Conservation (phyloP, 768 basidiomycete species). For the Clavulina sp. region DNA sequence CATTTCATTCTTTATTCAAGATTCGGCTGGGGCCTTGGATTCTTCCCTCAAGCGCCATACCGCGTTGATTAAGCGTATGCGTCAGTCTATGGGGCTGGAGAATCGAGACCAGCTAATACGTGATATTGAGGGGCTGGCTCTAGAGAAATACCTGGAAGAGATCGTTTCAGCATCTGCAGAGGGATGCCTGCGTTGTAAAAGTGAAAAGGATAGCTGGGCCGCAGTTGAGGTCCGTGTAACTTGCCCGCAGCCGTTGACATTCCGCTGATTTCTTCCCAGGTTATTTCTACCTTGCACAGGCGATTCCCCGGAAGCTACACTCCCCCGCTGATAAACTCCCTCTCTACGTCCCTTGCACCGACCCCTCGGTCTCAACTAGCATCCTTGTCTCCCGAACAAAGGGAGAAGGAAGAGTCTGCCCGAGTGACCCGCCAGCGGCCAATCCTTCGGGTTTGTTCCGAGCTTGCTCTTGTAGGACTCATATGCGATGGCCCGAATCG, state of each 20-base stretch:
- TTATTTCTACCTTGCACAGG: slow-evolving; percentile 75
- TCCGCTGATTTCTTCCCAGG: slow-evolving; percentile 26
- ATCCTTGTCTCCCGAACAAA: slow-evolving; percentile 56
- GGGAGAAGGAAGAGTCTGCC: slow-evolving; percentile 79
- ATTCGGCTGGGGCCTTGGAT: too few relatives aligned
- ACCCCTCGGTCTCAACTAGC: slow-evolving; percentile 30
- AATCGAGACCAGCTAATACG: slow-evolving; percentile 78
- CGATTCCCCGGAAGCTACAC: slow-evolving; percentile 73
- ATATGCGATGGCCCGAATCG: slow-evolving; percentile 51
- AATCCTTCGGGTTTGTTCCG: slow-evolving; percentile 70
- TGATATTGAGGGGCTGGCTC: slow-evolving; percentile 73
- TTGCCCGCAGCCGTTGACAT: background rate
- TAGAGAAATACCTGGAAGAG: slow-evolving; percentile 95
- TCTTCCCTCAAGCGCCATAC: slow-evolving; percentile 94
- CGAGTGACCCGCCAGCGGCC: slow-evolving; percentile 72
- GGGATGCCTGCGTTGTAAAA: slow-evolving; percentile 73
- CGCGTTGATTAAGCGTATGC: slow-evolving; percentile 83
- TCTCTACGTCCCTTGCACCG: slow-evolving; percentile 27
- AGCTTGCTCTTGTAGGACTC: slow-evolving; percentile 75
- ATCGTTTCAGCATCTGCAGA: slow-evolving; percentile 76
- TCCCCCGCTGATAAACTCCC: slow-evolving; percentile 41
- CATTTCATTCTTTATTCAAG: slow-evolving; percentile 25
- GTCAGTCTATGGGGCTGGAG: slow-evolving; percentile 66
- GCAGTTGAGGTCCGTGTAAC: slow-evolving; percentile 62
- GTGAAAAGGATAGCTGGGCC: slow-evolving; percentile 80